Percentiles rank a stretch among this genome's conserved stretches.
phyloP scores from a whole-genome alignment of 352 stramenopile genomes.

The Halophytophthora batemanensis region DNA sequence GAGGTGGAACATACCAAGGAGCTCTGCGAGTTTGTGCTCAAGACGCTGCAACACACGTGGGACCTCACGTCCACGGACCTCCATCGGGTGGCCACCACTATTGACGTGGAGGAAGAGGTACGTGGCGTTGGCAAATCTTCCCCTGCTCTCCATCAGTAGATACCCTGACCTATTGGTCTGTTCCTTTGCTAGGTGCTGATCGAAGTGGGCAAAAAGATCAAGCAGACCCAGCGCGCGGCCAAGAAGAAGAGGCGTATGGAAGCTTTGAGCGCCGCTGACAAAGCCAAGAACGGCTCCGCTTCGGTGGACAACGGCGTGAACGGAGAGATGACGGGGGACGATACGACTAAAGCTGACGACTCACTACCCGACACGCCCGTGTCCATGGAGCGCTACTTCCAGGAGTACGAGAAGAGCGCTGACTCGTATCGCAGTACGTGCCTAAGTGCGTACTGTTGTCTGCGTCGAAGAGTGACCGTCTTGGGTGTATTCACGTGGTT shows the following conservation, averaged over 20 bases:
- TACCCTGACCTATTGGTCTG: background rate
- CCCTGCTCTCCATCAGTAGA: background rate
- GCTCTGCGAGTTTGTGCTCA: conserved; percentile 62
- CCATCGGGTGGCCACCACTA: conserved; percentile 53
- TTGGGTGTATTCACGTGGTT: background rate
- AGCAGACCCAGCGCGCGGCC: conserved; percentile 23
- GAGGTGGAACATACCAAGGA: conserved; percentile 77
- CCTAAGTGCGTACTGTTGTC: background rate
- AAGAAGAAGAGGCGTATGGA: conserved; percentile 43
- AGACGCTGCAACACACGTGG: conserved; percentile 66
- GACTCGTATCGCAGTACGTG: conserved; percentile 71
- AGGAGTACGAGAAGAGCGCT: conserved; percentile 52
- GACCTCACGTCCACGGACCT: conserved; percentile 58
- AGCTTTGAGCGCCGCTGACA: conserved; percentile 6
- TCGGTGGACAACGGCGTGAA: background rate
- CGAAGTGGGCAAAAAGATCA: conserved; percentile 64
- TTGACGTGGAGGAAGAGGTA: conserved; percentile 59
- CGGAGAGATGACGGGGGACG: background rate
- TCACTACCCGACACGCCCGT: conserved; percentile 7
- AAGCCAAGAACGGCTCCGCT: conserved; percentile 5
- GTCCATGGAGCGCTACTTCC: conserved; percentile 37
- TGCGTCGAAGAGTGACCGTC: background rate
- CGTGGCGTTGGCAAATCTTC: background rate
- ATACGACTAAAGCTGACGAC: background rate
- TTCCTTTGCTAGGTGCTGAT: conserved; percentile 36